phyloP scores from a whole-genome alignment of 495 filamentous ascomycete species.

The Talaromyces proteolyticus region DNA sequence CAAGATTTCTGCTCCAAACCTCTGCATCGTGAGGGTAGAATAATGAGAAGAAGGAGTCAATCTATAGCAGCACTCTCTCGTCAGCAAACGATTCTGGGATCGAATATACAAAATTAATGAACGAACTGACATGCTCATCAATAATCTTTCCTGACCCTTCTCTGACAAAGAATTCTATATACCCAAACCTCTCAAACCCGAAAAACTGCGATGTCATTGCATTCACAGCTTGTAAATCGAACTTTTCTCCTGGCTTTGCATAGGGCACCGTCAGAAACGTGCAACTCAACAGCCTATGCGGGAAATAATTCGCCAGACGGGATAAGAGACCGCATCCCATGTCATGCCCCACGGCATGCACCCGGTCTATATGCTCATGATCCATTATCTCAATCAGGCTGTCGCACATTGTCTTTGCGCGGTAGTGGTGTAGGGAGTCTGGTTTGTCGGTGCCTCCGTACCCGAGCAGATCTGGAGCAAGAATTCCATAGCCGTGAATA shows the following conservation, averaged over 20 bases:
- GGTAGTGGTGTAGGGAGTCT: constrained; percentile 19
- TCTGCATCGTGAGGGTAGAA: constrained; percentile 18
- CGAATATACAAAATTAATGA: background rate
- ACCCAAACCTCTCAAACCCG: constrained; percentile 22
- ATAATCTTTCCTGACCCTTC: constrained; percentile 15
- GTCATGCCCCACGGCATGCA: constrained; percentile 19
- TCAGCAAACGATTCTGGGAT: background rate
- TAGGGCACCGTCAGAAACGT: constrained; percentile 23
- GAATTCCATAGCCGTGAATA: constrained; percentile 20
- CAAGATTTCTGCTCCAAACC: constrained; percentile 15
- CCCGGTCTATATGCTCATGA: constrained; percentile 8
- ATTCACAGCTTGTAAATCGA: constrained; percentile 20
- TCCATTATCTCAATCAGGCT: constrained; percentile 27
- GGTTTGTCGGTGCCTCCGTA: constrained; percentile 38
- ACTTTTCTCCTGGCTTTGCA: constrained; percentile 11
- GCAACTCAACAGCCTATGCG: constrained; percentile 15
- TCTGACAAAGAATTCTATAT: constrained; percentile 19
- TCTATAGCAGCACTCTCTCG: constrained; percentile 5
- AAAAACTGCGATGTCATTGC: constrained; percentile 13
- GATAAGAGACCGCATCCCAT: constrained; percentile 24
- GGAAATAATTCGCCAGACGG: constrained; percentile 20
- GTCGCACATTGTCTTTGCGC: constrained; percentile 18
- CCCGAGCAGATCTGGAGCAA: constrained; percentile 38
- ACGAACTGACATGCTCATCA: constrained; percentile 21
- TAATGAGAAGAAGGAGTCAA: constrained; percentile 17